Evolutionary conservation across 1,139 yeast species (phyloP), one percentile per base, ranked within the genome.

Genomic region (Sugiyamaella castrensis): DNA sequence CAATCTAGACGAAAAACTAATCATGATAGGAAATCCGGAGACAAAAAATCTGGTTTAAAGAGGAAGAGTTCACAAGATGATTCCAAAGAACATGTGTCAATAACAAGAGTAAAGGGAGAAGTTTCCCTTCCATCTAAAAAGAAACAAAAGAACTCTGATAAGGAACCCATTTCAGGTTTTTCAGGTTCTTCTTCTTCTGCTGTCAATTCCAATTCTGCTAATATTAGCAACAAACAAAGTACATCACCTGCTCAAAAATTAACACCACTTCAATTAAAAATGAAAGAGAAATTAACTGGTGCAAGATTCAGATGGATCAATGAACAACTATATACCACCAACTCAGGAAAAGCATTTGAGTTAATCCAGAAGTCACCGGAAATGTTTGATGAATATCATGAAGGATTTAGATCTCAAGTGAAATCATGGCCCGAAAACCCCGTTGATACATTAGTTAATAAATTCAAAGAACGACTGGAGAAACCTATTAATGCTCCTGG

Each of bases 351-450:
- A 29, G 98, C 98, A 0, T 71, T 88, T 34, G 73, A 76, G 39
- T 71, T 94, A 57, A 81, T 94, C 46, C 71, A 79, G 53, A 81
- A 84, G 19, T 95, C 91, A 58, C 99, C 99, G 0, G 80, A 82
- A 27, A 73, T 94, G 57, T 92, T 91, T 67, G 95, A 88, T 57
- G 98, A 91, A 63, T 92, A 92, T 62, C 99, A 92, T 65, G 84
- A 81, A 54, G 99, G 99, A 0, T 92, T 94, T 74, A 76, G 95
- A 59, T 84, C 89, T 5, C 99, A 92, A 67, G 98, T 92, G 16
- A 88, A 85, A 63, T 76, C 89, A 31, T 92, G 99, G 99, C 98
- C 99, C 0, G 96, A 91, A 67, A 92, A 92, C 64, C 99, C 99
- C 0, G 96, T 94, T 12, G 84, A 89, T 66, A 84, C 85, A 1